Base-by-base conservation (phyloP, 352 stramenopile genomes). In the Pythium pectinolyticum region DNA sequence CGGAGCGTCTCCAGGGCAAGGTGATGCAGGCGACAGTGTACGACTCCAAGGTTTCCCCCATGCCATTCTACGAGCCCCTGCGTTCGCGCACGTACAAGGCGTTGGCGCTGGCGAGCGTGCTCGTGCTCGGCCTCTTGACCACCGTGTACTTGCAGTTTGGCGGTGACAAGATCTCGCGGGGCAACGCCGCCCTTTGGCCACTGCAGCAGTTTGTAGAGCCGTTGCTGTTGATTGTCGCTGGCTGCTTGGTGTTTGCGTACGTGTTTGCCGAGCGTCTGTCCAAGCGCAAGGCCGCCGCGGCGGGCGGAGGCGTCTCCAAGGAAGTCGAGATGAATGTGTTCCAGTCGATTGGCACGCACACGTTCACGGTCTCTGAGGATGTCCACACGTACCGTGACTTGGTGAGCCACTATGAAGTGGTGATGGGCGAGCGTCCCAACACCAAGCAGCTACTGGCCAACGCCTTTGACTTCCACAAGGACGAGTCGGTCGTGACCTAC, bases 191-290 rank as follows among this genome's bases (percentile, higher is more conserved):
- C 0, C 45, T 66, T 7, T 77, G 70, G 70, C 55, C 57, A 11
- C 27, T 75, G 19, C 58, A 75, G 35, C 45, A 63, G 8, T 58
- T 69, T n/a, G 45, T 70, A 10, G 58, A 78, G 46, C 12, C 40
- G 1, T 3, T 7, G n/a, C 32, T 69, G 47, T n/a, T 49, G 25
- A 51, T 69, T 15, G 37, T 40, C 14, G 45, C 37, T 14, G 61
- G 41, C 1, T 27, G 52, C 7, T 7, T 56, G 9, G 49, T 64
- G 35, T 64, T 58, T 11, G 22, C 19, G 10, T 53, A 47, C 32
- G 41, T 64, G 3, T 30, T 43, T 9, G 34, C 37, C 20, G 61
- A 63, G 31, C 52, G 45, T 31, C 15, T 62, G 3, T 57, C 40
- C 35, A 57, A 58, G 60, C 49, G 32, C 39, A 53, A 48, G 31